Evolutionary conservation across 305 asterid genomes (phyloP).

Genomic region (Fraxinus latifolia): DNA sequence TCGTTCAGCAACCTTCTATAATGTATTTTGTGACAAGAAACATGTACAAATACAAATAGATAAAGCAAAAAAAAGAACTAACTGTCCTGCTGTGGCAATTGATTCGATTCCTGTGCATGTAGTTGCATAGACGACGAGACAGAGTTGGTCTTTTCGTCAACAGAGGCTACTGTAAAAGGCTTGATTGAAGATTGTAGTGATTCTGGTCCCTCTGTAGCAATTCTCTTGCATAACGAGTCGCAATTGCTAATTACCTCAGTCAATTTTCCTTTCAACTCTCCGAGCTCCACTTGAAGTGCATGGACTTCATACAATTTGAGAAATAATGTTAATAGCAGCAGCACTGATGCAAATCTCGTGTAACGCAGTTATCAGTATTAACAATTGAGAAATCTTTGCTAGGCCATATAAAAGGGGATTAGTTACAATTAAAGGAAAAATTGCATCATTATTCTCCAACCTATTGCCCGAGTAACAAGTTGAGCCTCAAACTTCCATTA

Average conservation of each 20-base stretch:
- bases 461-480: background rate
- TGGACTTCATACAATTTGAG: conserved; percentile 51
- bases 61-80: background rate
- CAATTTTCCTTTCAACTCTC: conserved; percentile 85
- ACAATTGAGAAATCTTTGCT: conserved; percentile 2
- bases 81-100: conserved; percentile 21
- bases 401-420: background rate
- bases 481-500: background rate
- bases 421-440: background rate
- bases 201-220: conserved; percentile 72
- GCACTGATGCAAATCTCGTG: background rate
- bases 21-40: conserved; percentile 7
- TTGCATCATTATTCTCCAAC: background rate
- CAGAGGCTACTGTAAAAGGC: conserved; percentile 49
- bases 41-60: conserved; percentile 12
- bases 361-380: conserved; percentile 1
- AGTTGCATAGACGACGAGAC: conserved; percentile 22
- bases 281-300: conserved; percentile 85
- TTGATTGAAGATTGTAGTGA: conserved; percentile 61
- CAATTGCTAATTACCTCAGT: conserved; percentile 88
- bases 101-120: conserved; percentile 19
- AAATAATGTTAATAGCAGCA: conserved; percentile 19
- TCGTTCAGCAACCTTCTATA: background rate
- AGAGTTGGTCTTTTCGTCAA: conserved; percentile 27
- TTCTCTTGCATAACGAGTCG: conserved; percentile 88